Evolutionary conservation across 768 basidiomycete genomes (phyloP).

Genomic region (Hirschioporus abietinus): DNA sequence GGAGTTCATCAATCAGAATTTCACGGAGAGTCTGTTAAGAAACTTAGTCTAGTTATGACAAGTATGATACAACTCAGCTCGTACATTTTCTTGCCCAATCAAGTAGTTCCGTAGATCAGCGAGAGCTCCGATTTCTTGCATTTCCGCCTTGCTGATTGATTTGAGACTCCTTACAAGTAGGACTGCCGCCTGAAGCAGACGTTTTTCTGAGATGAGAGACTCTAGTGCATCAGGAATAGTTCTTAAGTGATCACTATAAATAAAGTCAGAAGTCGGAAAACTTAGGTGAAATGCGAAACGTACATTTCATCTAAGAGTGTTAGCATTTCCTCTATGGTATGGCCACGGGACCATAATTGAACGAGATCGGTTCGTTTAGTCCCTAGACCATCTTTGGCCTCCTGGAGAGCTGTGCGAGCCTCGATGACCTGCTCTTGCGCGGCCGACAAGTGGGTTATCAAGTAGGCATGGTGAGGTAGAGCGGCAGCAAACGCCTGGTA

Average conservation of each 20-base stretch:
- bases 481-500: slow-evolving; percentile 95
- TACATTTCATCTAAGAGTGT: slow-evolving; percentile 92
- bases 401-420: slow-evolving; percentile 65
- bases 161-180: slow-evolving; percentile 85
- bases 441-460: slow-evolving; percentile 64
- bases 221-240: slow-evolving; percentile 89
- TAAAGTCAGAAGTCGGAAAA: slow-evolving; percentile 13
- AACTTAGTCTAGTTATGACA: slow-evolving; percentile 8
- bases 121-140: slow-evolving; percentile 94
- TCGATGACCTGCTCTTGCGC: slow-evolving; percentile 72
- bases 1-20: slow-evolving; percentile 91
- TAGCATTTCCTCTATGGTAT: slow-evolving; percentile 94
- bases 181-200: slow-evolving; percentile 81
- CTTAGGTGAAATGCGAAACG: slow-evolving; percentile 23
- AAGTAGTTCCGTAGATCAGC: slow-evolving; percentile 85
- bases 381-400: slow-evolving; percentile 74
- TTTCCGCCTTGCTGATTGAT: slow-evolving; percentile 85
- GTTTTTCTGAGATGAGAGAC: slow-evolving; percentile 92
- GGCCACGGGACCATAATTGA: slow-evolving; percentile 84
- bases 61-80: slow-evolving; percentile 23
- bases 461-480: slow-evolving; percentile 80
- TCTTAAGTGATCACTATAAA: slow-evolving; percentile 77
- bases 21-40: slow-evolving; percentile 73
- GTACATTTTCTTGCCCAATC: slow-evolving; percentile 76
- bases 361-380: slow-evolving; percentile 84